Conservation (phyloP, 2,329 filamentous ascomycete species). For the Penicillium sp. region DNA sequence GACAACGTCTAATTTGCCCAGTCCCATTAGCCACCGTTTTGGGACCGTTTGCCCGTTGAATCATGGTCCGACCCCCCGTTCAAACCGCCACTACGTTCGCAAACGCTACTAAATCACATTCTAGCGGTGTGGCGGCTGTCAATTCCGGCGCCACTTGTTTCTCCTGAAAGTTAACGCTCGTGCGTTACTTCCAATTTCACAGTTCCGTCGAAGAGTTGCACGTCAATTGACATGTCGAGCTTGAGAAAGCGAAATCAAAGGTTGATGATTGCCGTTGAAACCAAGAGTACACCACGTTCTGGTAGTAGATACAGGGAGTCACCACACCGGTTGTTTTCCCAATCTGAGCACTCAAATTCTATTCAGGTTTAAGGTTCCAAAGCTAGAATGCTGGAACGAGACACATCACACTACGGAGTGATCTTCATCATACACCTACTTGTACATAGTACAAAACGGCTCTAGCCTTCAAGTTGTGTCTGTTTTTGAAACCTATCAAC, state of each 20-base stretch:
- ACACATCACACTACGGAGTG: too few relatives aligned
- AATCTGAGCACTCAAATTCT: too few relatives aligned
- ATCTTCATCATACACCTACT: too few relatives aligned
- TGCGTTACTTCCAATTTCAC: neutral
- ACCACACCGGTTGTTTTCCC: too few relatives aligned
- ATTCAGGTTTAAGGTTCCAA: too few relatives aligned
- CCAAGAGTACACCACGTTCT: too few relatives aligned
- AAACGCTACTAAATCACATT: neutral
- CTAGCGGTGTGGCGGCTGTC: conserved; percentile 1
- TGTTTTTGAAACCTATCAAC: too few relatives aligned
- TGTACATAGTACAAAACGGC: too few relatives aligned
- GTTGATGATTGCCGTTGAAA: conserved; percentile 9
- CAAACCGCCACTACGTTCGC: neutral
- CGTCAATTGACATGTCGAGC: neutral
- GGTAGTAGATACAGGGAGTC: too few relatives aligned
- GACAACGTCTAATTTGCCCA: conserved; percentile 21
- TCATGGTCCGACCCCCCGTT: neutral
- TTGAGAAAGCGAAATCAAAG: neutral
- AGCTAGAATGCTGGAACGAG: too few relatives aligned
- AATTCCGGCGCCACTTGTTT: neutral
- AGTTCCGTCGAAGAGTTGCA: neutral
- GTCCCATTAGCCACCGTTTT: conserved; percentile 13
- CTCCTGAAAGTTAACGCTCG: neutral
- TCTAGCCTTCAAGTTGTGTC: neutral
- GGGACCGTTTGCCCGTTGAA: conserved; percentile 1